Conservation (phyloP, 192 early-diverging fungal genomes). For the Obelidium mucronatum region DNA sequence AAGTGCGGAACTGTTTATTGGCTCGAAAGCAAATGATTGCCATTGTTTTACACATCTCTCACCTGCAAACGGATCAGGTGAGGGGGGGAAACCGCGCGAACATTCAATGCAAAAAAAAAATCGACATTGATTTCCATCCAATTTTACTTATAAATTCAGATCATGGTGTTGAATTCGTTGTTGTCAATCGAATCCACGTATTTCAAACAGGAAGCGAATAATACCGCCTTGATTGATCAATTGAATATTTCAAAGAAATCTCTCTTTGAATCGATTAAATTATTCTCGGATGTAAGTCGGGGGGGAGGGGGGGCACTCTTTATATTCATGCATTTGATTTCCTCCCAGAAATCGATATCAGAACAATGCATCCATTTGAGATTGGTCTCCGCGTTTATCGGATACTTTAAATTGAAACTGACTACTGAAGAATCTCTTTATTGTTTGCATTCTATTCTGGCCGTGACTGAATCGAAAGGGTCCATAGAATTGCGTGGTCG, state of each 20-base stretch:
- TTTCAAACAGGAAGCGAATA: not conserved
- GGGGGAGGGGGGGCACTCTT: no score
- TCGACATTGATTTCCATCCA: not conserved
- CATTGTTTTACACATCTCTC: not conserved
- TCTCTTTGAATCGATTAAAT: conserved; percentile 26
- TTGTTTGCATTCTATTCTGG: not conserved
- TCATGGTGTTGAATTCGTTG: not conserved
- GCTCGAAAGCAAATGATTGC: not conserved
- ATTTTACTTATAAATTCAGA: not conserved
- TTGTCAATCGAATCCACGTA: conserved; percentile 1
- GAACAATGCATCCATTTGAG: conserved; percentile 25
- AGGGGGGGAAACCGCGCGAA: not conserved
- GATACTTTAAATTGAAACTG: conserved; percentile 32
- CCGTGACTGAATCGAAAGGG: no score
- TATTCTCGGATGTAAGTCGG: no score
- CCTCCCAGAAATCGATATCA: no score
- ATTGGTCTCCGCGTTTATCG: conserved; percentile 24
- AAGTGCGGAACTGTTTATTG: not conserved
- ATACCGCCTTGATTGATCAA: conserved; percentile 7
- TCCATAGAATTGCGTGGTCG: not conserved
- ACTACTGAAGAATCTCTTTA: not conserved
- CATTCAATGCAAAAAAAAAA: not conserved
- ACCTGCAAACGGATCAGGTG: not conserved
- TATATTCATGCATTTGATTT: not conserved
- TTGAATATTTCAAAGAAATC: not conserved